Percentiles rank a stretch among this genome's conserved stretches.
Conservation (phyloP, 352 stramenopile species). For the Phytophthora capsici region DNA sequence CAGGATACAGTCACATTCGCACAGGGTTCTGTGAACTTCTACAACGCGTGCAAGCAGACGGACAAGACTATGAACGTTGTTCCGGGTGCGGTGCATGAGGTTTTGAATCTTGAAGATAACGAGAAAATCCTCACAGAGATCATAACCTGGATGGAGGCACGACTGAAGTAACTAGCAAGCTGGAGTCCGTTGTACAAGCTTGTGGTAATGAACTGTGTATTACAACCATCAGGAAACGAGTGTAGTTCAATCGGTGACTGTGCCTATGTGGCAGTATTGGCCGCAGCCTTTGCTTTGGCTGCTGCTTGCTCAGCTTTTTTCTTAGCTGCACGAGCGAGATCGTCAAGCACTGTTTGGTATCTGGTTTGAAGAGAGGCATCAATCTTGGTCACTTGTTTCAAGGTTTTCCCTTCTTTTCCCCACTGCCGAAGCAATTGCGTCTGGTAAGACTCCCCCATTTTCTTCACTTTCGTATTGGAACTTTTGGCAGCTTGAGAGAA, state of each 20-base stretch:
- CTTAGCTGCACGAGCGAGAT: not conserved
- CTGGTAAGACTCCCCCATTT: not conserved
- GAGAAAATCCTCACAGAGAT: constrained; percentile 42
- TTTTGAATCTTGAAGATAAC: constrained; percentile 46
- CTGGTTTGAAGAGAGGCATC: not conserved
- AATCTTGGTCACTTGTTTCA: not conserved
- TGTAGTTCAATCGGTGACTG: not conserved
- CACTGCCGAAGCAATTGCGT: not conserved
- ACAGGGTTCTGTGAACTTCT: constrained; percentile 46
- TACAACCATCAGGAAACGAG: not conserved
- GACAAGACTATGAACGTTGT: constrained; percentile 61
- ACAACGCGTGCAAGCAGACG: constrained; percentile 32
- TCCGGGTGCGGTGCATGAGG: constrained; percentile 42
- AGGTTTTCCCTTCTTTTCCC: not conserved
- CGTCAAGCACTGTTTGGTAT: not conserved
- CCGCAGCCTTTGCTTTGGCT: not conserved
- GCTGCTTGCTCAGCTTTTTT: not conserved
- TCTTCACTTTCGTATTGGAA: not conserved
- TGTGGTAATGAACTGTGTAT: not conserved
- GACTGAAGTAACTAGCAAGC: constrained; percentile 1
- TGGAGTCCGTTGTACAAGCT: not conserved
- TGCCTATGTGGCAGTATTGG: not conserved
- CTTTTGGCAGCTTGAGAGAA: not conserved
- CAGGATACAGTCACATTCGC: constrained; percentile 44
- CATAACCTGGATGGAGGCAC: constrained; percentile 44